Base-by-base conservation (phyloP, 73 alveolate genomes). In the Paramecium tetraurelia region DNA sequence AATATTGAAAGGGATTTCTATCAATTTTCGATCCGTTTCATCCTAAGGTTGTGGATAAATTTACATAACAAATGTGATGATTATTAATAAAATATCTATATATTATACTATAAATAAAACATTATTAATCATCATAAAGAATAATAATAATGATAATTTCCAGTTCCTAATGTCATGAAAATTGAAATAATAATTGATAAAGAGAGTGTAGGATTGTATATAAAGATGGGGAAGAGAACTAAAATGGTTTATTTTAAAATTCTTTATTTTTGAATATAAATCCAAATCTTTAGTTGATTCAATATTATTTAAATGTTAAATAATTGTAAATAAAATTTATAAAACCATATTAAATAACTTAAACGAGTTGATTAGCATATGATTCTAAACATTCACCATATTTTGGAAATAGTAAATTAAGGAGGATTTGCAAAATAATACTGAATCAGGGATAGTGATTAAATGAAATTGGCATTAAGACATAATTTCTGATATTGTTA, bases 41-140 rank as follows among this genome's bases (percentile, higher is more conserved):
- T 63, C 84, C 84, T 63, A 22, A 63, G 84, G 84, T 63, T 63
- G 84, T 31, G 84, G 84, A 63, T 63, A 63, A 33, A 63, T n/a
- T 63, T 63, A 63, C 84, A 63, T 63, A 31, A 11, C 12, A 63
- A 63, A 27, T 63, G 14, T 53, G 69, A 53, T 53, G 69, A 53
- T 53, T 53, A 53, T 16, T 53, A 53, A 53, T 53, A 53, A 53
- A 53, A 53, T 12, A 53, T n/a, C n/a, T 12, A 48, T 48, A 53
- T 53, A n/a, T n/a, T 18, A 53, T 48, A 53, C 31, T 53, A 53
- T 4, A 53, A 53, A 53, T 53, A 53, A 53, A 53, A 53, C 21
- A 53, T 53, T 53, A 53, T 53, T 53, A 53, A 53, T 53, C 69
- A 53, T 53, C 69, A 18, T 33, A 53, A 53, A 16, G 4, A 53